Evolutionary conservation across 2,329 filamentous ascomycete genomes (phyloP), one percentile per base, ranked within the genome.

Genomic region (Fusarium xyrophilum): DNA sequence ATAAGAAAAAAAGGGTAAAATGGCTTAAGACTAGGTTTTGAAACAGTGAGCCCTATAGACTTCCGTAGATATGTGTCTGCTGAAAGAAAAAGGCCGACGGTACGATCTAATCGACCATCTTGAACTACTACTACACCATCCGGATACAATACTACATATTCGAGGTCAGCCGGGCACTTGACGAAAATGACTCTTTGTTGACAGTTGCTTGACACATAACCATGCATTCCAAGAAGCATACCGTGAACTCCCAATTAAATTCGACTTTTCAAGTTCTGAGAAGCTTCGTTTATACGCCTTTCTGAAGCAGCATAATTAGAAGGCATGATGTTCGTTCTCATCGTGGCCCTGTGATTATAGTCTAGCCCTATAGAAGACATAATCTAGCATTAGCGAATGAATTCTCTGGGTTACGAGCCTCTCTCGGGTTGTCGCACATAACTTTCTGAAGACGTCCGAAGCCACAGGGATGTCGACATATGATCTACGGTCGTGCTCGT

Each of bases 401-500:
- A 27, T 25, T 36, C 21, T 19, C 28, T 36, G 13, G 21, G 27
- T 46, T 32, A 33, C 40, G 15, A 58, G 48, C 8, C 21, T 33
- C 14, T n/a, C 30, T 48, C 48, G 30, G 33, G 12, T n/a, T 64
- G 48, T 70, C 32, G 46, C 50, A 67, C 39, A 43, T 46, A 58
- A 48, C 52, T 36, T 36, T 28, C 38, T 30, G 36, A 67, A 74
- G 42, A 48, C 72, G 72, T 73, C 72, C 74, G 59, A 67, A 63
- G 68, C 72, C 72, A 73, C 62, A 38, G 50, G 47, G 56, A 74
- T 74, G 72, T 74, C 72, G 72, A 73, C 71, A 74, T 74, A 17
- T 25, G 57, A 66, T 62, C 39, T 60, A 50, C 36, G 39, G 55
- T 61, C 40, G 43, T 56, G 28, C 44, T 56, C 35, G 47, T 61